phyloP scores from a whole-genome alignment of 495 filamentous ascomycete species.

The Annulohypoxylon moriforme region DNA sequence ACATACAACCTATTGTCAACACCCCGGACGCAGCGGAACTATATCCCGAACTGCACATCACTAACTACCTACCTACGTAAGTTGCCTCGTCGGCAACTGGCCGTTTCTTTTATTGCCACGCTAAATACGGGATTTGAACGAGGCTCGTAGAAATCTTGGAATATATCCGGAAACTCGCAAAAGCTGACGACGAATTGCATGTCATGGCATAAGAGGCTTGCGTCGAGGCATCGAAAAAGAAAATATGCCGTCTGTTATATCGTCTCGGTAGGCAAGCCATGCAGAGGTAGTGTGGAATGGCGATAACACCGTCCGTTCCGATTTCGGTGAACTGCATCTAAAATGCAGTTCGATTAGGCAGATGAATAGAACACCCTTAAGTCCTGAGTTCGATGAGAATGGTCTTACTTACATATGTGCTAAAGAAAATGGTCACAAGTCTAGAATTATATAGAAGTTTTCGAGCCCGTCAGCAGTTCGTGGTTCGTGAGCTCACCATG shows the following conservation, averaged over 20 bases:
- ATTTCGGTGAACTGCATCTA: not conserved
- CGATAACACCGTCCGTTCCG: not conserved
- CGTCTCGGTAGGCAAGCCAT: not conserved
- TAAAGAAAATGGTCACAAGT: not conserved
- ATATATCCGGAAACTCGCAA: not conserved
- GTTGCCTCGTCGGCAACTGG: too few relatives aligned
- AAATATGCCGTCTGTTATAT: not conserved
- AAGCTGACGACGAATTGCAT: not conserved
- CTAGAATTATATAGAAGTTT: not conserved
- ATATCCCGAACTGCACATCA: not conserved
- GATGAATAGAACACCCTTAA: not conserved
- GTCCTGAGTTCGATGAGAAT: not conserved
- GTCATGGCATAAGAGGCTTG: not conserved
- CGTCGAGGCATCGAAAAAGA: not conserved
- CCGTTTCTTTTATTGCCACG: not conserved
- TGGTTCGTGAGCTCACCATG: too few relatives aligned
- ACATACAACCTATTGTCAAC: too few relatives aligned
- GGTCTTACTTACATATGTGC: not conserved
- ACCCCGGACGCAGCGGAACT: too few relatives aligned
- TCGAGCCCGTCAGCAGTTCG: not conserved
- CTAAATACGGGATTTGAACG: not conserved
- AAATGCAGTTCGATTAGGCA: not conserved
- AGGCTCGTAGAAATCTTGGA: too few relatives aligned
- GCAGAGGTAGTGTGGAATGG: not conserved
- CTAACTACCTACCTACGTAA: not conserved